Base-by-base conservation (phyloP, 176 grass and related monocot species). In the Hyparrhenia diplandra region DNA sequence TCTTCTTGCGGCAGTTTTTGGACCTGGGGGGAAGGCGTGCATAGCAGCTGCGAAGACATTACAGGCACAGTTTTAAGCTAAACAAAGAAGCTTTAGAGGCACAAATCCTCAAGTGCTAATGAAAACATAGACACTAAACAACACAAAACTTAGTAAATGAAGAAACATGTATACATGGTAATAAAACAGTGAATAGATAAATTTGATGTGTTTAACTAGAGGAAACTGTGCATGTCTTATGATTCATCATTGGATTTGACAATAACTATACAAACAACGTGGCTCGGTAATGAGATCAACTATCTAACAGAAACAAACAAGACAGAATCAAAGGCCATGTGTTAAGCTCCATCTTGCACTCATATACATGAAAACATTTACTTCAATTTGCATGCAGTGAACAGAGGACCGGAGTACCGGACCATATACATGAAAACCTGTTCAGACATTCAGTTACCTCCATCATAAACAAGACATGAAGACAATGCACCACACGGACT, bases 1-100 rank as follows among this genome's bases (percentile, higher is more conserved):
- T 94, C 89, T 94, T 94, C 80, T 94, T 91, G 41, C 80, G 88
- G 67, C 89, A 94, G 69, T 89, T 94, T 5, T 28, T 80, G 63
- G 84, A 6, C 61, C 76, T 72, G 20, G 4, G 29, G 47, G 59
- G 45, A 43, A 86, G 76, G 18, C 59, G 59, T 1, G 76, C 84
- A 31, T 86, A 86, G 39, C 84, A 86, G 18, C 84, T 86, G 68
- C 58, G 23, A 57, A 78, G 61, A n/a, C 27, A 78, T 39, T 27
- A 60, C 52, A 76, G 36, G 12, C 11, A 40, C 13, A 76, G 34
- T 39, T 35, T 59, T 46, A 54, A 64, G 59, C 59, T 46, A 63
- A 64, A 30, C 25, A 77, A 77, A 75, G 36, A 42, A 4, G 23
- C 55, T 62, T 57, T 45, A 31, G 17, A 45, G 24, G 36, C 74